A percentile compares a stretch with the other conserved stretches of the same genome.
Evolutionary conservation across 805 yeast species (phyloP).

Genomic region (Tanozyma kutaoensis): DNA sequence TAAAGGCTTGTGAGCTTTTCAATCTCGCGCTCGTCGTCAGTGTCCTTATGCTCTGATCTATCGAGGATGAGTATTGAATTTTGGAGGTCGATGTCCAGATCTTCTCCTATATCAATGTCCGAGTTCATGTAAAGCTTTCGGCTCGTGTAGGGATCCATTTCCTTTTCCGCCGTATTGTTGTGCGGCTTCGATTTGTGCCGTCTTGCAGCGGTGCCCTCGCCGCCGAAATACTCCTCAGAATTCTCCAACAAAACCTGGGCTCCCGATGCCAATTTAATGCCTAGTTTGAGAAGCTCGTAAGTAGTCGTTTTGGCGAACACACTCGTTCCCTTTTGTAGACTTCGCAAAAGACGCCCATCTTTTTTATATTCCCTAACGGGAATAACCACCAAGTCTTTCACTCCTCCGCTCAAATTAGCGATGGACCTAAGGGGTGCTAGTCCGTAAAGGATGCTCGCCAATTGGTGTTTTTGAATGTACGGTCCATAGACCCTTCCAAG

Average conservation of each 20-base stretch:
- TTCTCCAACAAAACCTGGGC: conserved; percentile 71
- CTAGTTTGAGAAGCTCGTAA: conserved; percentile 67
- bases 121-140: conserved; percentile 15
- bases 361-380: conserved; percentile 65
- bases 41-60: conserved; percentile 3
- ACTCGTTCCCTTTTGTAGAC: conserved; percentile 63
- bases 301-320: conserved; percentile 69
- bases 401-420: conserved; percentile 66
- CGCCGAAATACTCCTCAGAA: conserved; percentile 71
- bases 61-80: conserved; percentile 13
- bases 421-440: conserved; percentile 70
- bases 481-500: conserved; percentile 78
- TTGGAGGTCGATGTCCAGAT: conserved; percentile 7
- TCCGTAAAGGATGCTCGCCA: conserved; percentile 73
- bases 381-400: conserved; percentile 56
- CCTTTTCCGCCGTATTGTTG: conserved; percentile 8
- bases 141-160: conserved; percentile 9
- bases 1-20: conserved; percentile 50
- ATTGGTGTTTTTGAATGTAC: conserved; percentile 69
- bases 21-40: conserved; percentile 13
- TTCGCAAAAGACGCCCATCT: conserved; percentile 56
- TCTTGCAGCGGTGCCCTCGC: conserved; percentile 48
- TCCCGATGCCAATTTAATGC: conserved; percentile 79
- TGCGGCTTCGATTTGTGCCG: conserved; percentile 12
- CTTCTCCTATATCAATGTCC: conserved; percentile 18